Evolutionary conservation across 1,139 yeast genomes (phyloP), one percentile per base, ranked within the genome.

Genomic region (Oligophagozyma castellii): DNA sequence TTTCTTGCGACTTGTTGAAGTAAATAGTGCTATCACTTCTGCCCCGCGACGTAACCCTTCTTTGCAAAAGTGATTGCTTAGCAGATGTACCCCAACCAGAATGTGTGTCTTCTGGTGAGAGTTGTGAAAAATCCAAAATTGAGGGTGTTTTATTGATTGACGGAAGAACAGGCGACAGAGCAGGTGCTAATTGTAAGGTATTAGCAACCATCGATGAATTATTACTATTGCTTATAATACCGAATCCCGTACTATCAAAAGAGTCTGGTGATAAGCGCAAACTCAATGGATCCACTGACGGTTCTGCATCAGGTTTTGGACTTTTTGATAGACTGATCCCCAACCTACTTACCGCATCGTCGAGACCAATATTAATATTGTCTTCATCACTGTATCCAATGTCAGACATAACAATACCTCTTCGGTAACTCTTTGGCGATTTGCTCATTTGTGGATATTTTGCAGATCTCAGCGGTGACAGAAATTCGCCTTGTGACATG

Each of bases 21-120:
- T 36, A 36, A 4, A 40, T 16, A 4, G 37, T 36, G 23, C 43
- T 38, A 28, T 43, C 48, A 34, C 48, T 43, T 24, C 35, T 36
- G 26, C 44, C 46, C 29, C 39, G 39, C 5, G 35, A 24, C 11
- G 33, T 19, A 4, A 24, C 12, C 3, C 35, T 28, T 12, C 22
- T 27, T n/a, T 18, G 32, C 5, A 22, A 12, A 12, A 29, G 13
- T 11, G 22, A 16, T 13, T 27, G 13, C 16, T 13, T n/a, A 16
- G 28, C 16, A 6, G 20, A 13, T 7, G 20, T 18, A 14, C 54
- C 54, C 54, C 54, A 48, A 10, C 50, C 53, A 5, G 52, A 40
- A 32, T 45, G 48, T 1, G 52, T 48, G 31, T 49, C 54, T 3
- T 15, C 4, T 7, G 16, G 4, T 24, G 20, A 5, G 3, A 12